Base-by-base conservation (phyloP, 805 yeast species). In the Yarrowia phangngaensis region DNA sequence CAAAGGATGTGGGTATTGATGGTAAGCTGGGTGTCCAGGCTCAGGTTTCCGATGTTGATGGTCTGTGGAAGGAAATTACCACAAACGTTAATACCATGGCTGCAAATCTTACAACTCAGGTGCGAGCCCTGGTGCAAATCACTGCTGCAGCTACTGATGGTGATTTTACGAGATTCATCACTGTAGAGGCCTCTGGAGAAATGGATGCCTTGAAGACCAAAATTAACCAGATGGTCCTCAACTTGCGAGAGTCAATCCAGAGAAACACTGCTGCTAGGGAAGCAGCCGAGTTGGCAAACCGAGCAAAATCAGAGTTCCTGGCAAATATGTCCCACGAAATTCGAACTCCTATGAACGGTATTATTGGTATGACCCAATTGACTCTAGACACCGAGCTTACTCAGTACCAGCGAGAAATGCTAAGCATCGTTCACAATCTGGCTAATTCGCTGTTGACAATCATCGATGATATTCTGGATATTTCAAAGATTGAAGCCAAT, bases 71-170 rank as follows among this genome's bases (percentile, higher is more conserved):
- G 60, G 94, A 84, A 58, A 86, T 86, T 60, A 86, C 94, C 20
- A 84, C 92, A 14, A 86, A 86, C 66, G 95, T 86, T 55, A 86
- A 86, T 62, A 85, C 90, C 17, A 86, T 86, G 95, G 95, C 95
- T 46, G 80, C 90, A n/a, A 86, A 86, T 63, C 75, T 86, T 63
- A 86, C 95, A 0, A 82, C 94, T 1, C 95, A 86, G 68, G 95
- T 86, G 60, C 76, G 95, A 66, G 95, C 95, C 0, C 86, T 86
- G 69, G 95, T 94, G 28, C 94, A 86, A 63, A 86, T 86, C 59
- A 86, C 95, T 0, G 95, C 92, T 19, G 92, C 95, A 20, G 95
- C 95, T 11, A 85, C 95, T 2, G 95, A 86, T 66, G 95, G 95
- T 62, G 95, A 86, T 63, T 86, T 86, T 65, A 86, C 95, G 0